A percentile compares a stretch with the other conserved stretches of the same genome.
Conservation (phyloP, 225 moss, liverwort and hornwort species). For the Asterella californica region DNA sequence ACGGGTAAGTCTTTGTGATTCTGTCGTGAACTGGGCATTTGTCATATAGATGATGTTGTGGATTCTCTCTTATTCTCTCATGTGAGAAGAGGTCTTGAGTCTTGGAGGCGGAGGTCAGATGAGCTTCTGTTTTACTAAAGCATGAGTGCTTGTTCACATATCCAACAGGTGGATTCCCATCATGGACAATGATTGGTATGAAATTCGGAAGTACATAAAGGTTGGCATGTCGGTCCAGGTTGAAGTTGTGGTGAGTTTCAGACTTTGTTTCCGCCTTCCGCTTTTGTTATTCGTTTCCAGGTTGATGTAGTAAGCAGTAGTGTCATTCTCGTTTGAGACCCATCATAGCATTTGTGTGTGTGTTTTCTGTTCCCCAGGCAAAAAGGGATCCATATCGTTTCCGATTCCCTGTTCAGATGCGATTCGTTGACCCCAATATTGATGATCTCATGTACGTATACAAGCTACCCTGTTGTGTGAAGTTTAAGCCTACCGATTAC, state of each 20-base stretch:
- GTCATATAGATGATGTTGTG: neutral
- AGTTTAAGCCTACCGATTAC: neutral
- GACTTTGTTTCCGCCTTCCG: neutral
- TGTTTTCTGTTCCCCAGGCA: constrained; percentile 52
- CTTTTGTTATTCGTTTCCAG: neutral
- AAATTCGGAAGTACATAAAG: constrained; percentile 79
- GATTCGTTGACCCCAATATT: constrained; percentile 91
- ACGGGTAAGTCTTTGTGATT: constrained; percentile 53
- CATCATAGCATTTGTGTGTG: neutral
- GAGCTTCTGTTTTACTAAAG: neutral
- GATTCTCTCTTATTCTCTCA: neutral
- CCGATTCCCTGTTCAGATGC: constrained; percentile 91
- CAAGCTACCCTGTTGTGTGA: neutral
- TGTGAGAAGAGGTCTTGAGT: neutral
- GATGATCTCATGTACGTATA: constrained; percentile 75
- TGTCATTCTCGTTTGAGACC: neutral
- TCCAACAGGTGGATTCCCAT: constrained; percentile 86
- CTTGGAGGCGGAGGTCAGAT: neutral
- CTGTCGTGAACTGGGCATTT: neutral
- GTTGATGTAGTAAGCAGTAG: neutral
- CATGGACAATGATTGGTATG: constrained; percentile 92
- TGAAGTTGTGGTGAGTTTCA: constrained; percentile 74
- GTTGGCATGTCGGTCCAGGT: constrained; percentile 90
- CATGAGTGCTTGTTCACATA: constrained; percentile 9
- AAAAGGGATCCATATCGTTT: constrained; percentile 96